Base-by-base conservation (phyloP, 1,284 basidiomycete genomes). In the Cystobasidium sp. region DNA sequence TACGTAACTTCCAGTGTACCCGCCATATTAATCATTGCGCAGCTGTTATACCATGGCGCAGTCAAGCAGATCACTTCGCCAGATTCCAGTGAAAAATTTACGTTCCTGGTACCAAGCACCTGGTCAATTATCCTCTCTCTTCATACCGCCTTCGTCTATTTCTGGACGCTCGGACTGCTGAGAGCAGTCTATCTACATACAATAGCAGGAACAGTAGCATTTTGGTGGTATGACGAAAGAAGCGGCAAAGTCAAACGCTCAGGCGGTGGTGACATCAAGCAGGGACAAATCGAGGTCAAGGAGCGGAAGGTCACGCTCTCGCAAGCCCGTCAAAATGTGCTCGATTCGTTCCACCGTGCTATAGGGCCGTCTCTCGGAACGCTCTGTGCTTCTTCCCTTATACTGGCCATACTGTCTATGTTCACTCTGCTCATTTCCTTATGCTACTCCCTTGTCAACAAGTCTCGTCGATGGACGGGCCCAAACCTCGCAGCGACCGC, bases 71-170 rank as follows among this genome's bases (percentile, higher is more conserved):
- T 20, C n/a, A 12, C 20, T 14, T 10, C 31, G 31, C 44, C 64
- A 14, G 52, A 3, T 5, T 12, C 62, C 3, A 9, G 43, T 37
- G 49, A 58, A 10, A 53, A 41, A 14, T 56, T 18, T 22, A 53
- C 59, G 6, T 47, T 46, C 20, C 18, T 62, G 2, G 47, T 73
- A 24, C 70, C 70, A 18, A 59, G 62, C 46, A 58, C 62, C n/a
- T 20, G 51, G 10, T 31, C 63, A 10, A 65, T 59, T 10, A 10
- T 66, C 10, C 24, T 66, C 8, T 41, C 43, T 9, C 41, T 65
- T 3, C 70, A 73, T 59, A 73, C 70, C n/a, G 41, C 53, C 2
- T 73, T 73, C 41, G 70, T 73, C n/a, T 73, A 73, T 24, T 73
- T 73, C 52, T 73, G 70, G 70, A 65, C 31, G 2, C 31, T 73